Evolutionary conservation across 495 filamentous ascomycete genomes (phyloP).

Genomic region (Darksidea phi): DNA sequence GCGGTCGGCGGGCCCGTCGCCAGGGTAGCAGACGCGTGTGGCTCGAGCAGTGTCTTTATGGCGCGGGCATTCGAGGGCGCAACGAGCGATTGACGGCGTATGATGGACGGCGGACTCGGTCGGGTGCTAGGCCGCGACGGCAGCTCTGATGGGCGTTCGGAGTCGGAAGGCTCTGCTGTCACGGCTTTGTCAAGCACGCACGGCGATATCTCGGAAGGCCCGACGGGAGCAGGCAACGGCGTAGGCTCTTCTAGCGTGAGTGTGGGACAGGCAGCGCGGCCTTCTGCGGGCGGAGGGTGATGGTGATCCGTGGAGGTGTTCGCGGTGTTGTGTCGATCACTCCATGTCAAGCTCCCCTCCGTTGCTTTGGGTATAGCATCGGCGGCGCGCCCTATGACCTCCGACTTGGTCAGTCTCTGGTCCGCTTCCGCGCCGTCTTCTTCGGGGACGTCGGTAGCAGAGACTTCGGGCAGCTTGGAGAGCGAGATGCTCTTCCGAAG

Average conservation of each 20-base stretch:
- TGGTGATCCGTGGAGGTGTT: neutral
- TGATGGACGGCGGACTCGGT: conserved; percentile 15
- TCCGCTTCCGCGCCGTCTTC: conserved; percentile 3
- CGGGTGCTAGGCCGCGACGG: conserved; percentile 11
- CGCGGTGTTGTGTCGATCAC: conserved; percentile 19
- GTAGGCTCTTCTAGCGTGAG: conserved; percentile 35
- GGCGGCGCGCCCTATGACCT: neutral
- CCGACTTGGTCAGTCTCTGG: conserved; percentile 16
- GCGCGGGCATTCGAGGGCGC: conserved; percentile 34
- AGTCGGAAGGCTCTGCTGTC: neutral
- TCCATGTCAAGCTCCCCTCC: conserved; percentile 24
- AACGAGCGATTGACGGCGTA: conserved; percentile 35
- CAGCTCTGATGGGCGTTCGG: conserved; percentile 2
- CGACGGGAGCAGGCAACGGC: conserved; percentile 18
- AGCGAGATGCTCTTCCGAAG: conserved; percentile 21
- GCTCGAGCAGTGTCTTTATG: conserved; percentile 33
- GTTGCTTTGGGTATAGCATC: neutral
- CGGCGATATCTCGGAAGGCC: conserved; percentile 4
- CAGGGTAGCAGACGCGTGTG: conserved; percentile 5
- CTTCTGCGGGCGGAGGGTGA: conserved; percentile 5
- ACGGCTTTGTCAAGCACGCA: neutral
- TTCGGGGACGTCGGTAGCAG: neutral
- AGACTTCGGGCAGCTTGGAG: conserved; percentile 28
- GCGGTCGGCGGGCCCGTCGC: conserved; percentile 8
- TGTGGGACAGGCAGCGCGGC: conserved; percentile 1